These are phyloP conservation scores for Theobroma grandiflorum DNA, from an alignment of 441 rosid species.

Conservation along the genomic window DNA sequence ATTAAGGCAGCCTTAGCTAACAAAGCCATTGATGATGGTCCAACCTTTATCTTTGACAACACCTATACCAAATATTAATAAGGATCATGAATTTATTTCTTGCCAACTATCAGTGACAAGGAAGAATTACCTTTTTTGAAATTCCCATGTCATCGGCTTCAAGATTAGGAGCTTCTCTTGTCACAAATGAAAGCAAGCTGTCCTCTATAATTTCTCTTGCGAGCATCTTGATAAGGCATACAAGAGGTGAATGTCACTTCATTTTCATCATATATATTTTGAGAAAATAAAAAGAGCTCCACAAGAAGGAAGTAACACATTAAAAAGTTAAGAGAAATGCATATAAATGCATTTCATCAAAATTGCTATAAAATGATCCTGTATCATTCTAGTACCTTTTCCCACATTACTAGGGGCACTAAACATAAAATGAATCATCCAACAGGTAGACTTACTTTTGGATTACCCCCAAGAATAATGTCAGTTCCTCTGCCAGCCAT, in stretches of 20 bases:
- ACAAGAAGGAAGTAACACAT: conserved; percentile 10
- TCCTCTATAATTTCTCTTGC: conserved; percentile 92
- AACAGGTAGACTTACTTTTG: conserved; percentile 62
- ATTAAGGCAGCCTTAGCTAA: conserved; percentile 81
- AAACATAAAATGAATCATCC: conserved; percentile 16
- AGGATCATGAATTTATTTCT: conserved; percentile 28
- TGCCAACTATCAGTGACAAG: conserved; percentile 24
- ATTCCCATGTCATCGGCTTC: conserved; percentile 55
- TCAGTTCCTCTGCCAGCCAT: conserved; percentile 99
- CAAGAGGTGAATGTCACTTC: conserved; percentile 16
- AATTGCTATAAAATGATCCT: conserved; percentile 16
- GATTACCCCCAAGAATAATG: conserved; percentile 95
- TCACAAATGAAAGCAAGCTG: conserved; percentile 78
- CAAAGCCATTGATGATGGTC: conserved; percentile 85
- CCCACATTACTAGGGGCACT: neutral
- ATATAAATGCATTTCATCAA: conserved; percentile 19
- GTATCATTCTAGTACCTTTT: neutral
- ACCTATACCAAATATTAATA: conserved; percentile 55
- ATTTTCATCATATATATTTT: conserved; percentile 16
- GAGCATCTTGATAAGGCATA: conserved; percentile 64
- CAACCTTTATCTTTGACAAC: conserved; percentile 79
- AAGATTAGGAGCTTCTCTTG: conserved; percentile 61
- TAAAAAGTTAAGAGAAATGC: conserved; percentile 11
- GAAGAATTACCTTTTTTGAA: conserved; percentile 64
- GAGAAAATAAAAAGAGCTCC: conserved; percentile 15